Evolutionary conservation across 495 filamentous ascomycete species (phyloP).

Genomic region (Astrocystis sublimbata): DNA sequence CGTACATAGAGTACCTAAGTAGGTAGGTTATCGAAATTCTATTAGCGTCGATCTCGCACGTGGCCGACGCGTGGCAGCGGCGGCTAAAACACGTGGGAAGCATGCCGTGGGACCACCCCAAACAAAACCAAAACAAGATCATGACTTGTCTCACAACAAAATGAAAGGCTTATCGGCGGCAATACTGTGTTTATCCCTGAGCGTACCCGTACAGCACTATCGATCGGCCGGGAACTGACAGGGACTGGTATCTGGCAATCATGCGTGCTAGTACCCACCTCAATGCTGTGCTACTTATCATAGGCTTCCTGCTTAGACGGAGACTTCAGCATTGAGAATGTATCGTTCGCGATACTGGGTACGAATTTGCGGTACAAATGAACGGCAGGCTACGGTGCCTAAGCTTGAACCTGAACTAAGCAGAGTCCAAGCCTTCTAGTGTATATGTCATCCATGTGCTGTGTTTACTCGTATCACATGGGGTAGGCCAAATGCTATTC

Average conservation of each 20-base stretch:
- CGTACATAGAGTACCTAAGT: not conserved
- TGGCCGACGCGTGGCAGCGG: constrained; percentile 13
- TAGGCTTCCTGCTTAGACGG: too few species aligned
- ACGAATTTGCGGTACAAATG: not conserved
- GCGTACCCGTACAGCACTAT: not conserved
- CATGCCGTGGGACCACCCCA: not conserved
- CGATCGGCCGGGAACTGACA: not conserved
- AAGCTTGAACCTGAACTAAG: not conserved
- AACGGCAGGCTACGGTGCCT: not conserved
- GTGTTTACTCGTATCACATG: not conserved
- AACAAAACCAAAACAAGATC: not conserved
- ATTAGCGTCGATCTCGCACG: constrained; percentile 10
- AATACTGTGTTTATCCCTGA: not conserved
- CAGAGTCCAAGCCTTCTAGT: not conserved
- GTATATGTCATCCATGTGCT: not conserved
- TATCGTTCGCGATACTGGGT: too few species aligned
- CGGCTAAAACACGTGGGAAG: constrained; percentile 15
- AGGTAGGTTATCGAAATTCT: not conserved
- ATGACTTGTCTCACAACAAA: constrained; percentile 7
- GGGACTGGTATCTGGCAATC: not conserved
- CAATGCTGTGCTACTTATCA: not conserved
- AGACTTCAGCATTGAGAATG: not conserved
- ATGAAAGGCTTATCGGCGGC: constrained; percentile 4
- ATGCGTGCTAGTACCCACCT: not conserved
- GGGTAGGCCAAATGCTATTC: not conserved